Conservation (phyloP, 192 early-diverging fungal genomes). For the Coemansia sp. region DNA sequence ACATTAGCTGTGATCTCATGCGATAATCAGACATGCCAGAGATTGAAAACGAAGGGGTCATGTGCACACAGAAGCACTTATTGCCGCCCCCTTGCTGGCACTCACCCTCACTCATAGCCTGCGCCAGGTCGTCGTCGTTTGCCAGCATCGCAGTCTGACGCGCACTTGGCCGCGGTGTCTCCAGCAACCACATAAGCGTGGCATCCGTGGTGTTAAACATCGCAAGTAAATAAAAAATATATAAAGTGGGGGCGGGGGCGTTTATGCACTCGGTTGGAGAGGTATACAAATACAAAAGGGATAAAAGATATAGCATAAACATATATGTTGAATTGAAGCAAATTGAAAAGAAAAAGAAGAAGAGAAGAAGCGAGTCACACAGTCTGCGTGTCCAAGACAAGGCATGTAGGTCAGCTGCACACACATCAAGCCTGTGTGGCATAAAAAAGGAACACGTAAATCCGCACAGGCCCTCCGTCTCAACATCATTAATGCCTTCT, state of each 20-base stretch:
- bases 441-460: background rate
- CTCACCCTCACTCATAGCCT: slow-evolving; percentile 32
- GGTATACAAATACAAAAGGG: background rate
- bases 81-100: background rate
- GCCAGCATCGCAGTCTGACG: background rate
- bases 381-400: background rate
- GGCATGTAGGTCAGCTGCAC: slow-evolving; percentile 7
- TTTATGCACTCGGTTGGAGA: background rate
- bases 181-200: background rate
- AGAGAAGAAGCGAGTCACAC: slow-evolving; percentile 7
- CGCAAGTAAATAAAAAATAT: background rate
- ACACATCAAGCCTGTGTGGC: background rate
- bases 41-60: background rate
- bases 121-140: slow-evolving; percentile 17
- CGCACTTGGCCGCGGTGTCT: background rate
- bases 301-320: background rate
- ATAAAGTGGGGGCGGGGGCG: background rate
- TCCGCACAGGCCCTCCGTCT: background rate
- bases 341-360: background rate
- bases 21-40: background rate
- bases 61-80: background rate
- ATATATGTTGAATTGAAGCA: background rate
- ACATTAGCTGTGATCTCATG: background rate
- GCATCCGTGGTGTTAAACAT: background rate
- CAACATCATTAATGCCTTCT: background rate